Conservation (phyloP, 106 monocot genomes). For the Allium sativum region DNA sequence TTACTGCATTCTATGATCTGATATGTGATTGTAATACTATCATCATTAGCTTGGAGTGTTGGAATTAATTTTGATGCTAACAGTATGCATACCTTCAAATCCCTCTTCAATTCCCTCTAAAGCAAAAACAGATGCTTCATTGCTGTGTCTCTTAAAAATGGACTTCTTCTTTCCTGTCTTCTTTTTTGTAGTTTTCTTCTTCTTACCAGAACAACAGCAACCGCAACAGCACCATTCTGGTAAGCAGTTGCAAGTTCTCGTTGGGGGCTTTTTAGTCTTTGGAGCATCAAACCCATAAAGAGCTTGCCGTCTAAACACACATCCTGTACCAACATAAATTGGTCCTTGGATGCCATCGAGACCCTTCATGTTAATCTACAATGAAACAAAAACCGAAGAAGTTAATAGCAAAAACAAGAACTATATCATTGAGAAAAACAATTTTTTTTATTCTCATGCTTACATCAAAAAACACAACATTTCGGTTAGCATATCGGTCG, state of each 20-base stretch:
- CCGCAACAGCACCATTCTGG: conserved; percentile 65
- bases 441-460: background rate
- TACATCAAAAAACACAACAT: conserved; percentile 31
- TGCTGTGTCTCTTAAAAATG: conserved; percentile 7
- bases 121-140: conserved; percentile 18
- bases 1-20: too few relatives aligned
- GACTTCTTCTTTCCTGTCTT: conserved; percentile 25
- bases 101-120: conserved; percentile 32
- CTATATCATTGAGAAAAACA: background rate
- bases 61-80: too few relatives aligned
- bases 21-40: too few relatives aligned
- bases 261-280: conserved; percentile 63
- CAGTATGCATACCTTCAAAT: conserved; percentile 17
- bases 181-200: conserved; percentile 17
- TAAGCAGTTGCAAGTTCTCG: conserved; percentile 74
- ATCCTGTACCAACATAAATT: conserved; percentile 27
- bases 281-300: conserved; percentile 79
- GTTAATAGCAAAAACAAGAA: too few relatives aligned
- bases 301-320: conserved; percentile 21
- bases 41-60: too few relatives aligned
- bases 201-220: conserved; percentile 34
- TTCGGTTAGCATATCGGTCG: conserved; percentile 29
- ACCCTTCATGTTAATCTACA: conserved; percentile 34
- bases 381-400: too few relatives aligned
- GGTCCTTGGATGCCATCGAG: conserved; percentile 30